Base-by-base conservation (phyloP, 768 basidiomycete species). In the Mycena amicta region DNA sequence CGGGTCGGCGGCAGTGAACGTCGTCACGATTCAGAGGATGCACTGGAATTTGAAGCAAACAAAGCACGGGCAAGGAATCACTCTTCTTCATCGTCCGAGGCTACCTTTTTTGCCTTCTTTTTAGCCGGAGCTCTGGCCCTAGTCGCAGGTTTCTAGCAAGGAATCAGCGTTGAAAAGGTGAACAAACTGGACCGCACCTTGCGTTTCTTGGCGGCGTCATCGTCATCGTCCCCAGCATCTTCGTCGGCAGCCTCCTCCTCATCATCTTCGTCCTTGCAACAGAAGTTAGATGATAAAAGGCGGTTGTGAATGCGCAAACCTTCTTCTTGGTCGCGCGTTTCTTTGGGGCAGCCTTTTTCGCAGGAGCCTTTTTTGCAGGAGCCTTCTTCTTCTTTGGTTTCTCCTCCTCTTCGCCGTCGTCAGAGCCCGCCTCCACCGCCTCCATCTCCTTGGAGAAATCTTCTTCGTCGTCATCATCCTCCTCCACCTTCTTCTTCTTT, bases 121-220 rank as follows among this genome's bases (percentile, higher is more conserved):
- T 45, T 45, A 15, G 80, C 73, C 23, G 80, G 64, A 25, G 81
- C 79, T 59, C 83, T 85, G 11, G 77, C 57, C 57, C 77, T 81
- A 41, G 79, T 70, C 22, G 70, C 70, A 3, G 80, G 74, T 55
- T 77, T 77, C 80, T 83, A 40, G 59, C 8, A 8, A 18, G 23
- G 26, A 31, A 26, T n/a, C n/a, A n/a, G n/a, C n/a, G n/a, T n/a
- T n/a, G n/a, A n/a, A n/a, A n/a, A n/a, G n/a, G n/a, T n/a, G 33
- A 47, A 27, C 26, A 20, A 43, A 37, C 47, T 13, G 28, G 11
- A 28, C 43, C 18, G 62, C 65, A 86, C 89, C 85, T 90, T 89
- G 74, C 88, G 86, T 74, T 92, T 92, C 77, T 86, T 89, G 66
- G 72, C 74, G 55, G 68, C 68, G 70, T 71, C 63, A 2, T 77